Percentiles rank a stretch among this genome's conserved stretches.
These are phyloP conservation scores for Penicillium expansum DNA, from an alignment of 2,329 filamentous ascomycete genomes.

Conservation along the genomic window DNA sequence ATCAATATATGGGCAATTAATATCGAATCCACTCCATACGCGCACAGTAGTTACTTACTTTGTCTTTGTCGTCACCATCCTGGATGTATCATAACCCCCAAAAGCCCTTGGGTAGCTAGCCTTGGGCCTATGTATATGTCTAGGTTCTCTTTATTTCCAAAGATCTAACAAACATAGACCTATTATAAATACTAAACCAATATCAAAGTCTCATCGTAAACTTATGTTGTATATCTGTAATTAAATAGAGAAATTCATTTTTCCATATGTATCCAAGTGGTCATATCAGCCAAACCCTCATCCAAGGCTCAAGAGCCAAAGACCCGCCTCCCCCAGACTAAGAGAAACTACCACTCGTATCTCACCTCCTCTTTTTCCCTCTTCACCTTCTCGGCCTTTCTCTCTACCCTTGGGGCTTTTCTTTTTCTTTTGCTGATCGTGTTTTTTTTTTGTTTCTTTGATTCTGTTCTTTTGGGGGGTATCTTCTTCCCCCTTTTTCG, in stretches of 20 bases:
- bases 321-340: conserved; percentile 25
- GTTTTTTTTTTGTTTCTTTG: conserved; percentile 17
- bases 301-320: conserved; percentile 4
- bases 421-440: conserved; percentile 19
- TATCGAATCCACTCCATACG: conserved; percentile 3
- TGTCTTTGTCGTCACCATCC: not conserved
- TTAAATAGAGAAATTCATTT: not conserved
- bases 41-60: not conserved
- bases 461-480: conserved; percentile 5
- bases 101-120: not conserved
- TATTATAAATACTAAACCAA: not conserved
- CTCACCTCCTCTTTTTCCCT: conserved; percentile 21
- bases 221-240: too few species aligned
- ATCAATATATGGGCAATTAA: conserved; percentile 5
- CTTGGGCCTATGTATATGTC: not conserved
- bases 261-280: not conserved
- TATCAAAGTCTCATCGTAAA: not conserved
- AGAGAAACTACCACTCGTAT: conserved; percentile 18
- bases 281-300: conserved; percentile 2
- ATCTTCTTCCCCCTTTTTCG: conserved; percentile 13
- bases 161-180: not conserved
- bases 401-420: conserved; percentile 3
- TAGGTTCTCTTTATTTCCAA: not conserved
- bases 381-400: conserved; percentile 16
- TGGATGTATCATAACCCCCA: not conserved